Conservation (phyloP, 2,329 filamentous ascomycete species). For the Dactylellina sp. region DNA sequence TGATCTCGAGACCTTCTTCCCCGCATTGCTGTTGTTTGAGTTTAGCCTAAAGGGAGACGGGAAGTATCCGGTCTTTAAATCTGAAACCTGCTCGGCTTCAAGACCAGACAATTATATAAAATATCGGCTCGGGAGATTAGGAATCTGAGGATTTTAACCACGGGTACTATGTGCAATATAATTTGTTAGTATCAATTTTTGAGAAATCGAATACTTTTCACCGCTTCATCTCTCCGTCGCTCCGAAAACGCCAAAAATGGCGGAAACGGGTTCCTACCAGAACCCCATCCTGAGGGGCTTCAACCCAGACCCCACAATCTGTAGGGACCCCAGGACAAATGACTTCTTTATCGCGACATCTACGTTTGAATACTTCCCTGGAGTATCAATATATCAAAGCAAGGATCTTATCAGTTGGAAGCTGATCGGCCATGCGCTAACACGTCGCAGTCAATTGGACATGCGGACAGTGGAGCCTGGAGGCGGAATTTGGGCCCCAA, state of each 20-base stretch:
- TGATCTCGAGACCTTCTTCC: constrained; percentile 7
- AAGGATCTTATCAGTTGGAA: constrained; percentile 68
- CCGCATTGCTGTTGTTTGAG: constrained; percentile 37
- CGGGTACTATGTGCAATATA: neutral
- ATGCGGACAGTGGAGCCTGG: constrained; percentile 70
- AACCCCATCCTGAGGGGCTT: constrained; percentile 72
- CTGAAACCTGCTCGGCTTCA: constrained; percentile 15
- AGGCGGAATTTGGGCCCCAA: constrained; percentile 75
- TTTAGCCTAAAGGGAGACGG: constrained; percentile 40
- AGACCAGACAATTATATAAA: constrained; percentile 24
- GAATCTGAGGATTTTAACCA: neutral
- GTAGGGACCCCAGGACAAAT: constrained; percentile 64
- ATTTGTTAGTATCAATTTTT: constrained; percentile 1
- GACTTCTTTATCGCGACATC: constrained; percentile 73
- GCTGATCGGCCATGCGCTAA: constrained; percentile 69
- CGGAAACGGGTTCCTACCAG: constrained; percentile 51
- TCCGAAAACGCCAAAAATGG: constrained; percentile 34
- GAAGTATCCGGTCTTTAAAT: constrained; percentile 18
- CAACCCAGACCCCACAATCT: constrained; percentile 72
- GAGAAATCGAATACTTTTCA: neutral
- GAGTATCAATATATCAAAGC: constrained; percentile 72
- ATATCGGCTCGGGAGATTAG: constrained; percentile 1
- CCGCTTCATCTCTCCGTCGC: constrained; percentile 34
- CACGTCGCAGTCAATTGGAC: constrained; percentile 67
- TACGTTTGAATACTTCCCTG: constrained; percentile 74